Base-by-base conservation (phyloP, 352 stramenopile genomes). In the Pythium periplocum region DNA sequence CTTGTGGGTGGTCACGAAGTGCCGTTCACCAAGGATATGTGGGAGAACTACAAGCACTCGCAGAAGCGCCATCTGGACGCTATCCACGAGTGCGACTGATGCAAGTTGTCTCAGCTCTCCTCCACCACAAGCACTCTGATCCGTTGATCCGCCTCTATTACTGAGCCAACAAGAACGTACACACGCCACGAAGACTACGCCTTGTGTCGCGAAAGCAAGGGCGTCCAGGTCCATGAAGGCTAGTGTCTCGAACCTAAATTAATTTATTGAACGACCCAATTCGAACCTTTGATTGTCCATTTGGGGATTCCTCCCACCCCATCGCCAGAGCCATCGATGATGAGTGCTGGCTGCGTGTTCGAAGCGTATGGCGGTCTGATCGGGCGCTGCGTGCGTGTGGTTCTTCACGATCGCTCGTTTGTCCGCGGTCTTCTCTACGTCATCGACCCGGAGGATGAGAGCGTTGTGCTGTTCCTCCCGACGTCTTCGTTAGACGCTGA, bases 21-120 rank as follows among this genome's bases (percentile, higher is more conserved):
- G 53, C 74, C 74, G 8, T 78, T 74, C 61, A 85, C 74, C 8
- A 69, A 72, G n/a, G 45, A 66, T 44, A 85, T 84, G 74, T 82
- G 71, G 68, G 65, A 82, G 57, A 78, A 71, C 11, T 57, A 64
- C 34, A 75, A 82, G 61, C 53, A 45, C 53, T 12, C 32, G n/a
- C 34, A 37, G 11, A 35, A 31, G 11, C 45, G 36, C 31, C 6
- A n/a, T 4, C 30, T 59, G 7, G 12, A 40, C 11, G 39, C 9
- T 8, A 34, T 59, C 36, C 4, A 45, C 2, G 53, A 59, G 33
- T 33, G 31, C 38, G 12, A 26, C 17, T 26, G 17, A 26, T 26
- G 17, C 17, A 26, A 26, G 17, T 26, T 26, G 17, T 26, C 17
- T 26, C 17, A 26, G 17, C 17, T 26, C 17, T 26, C 17, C 17